Base-by-base conservation (phyloP, 192 early-diverging fungal species). In the Oehlia diaphana region DNA sequence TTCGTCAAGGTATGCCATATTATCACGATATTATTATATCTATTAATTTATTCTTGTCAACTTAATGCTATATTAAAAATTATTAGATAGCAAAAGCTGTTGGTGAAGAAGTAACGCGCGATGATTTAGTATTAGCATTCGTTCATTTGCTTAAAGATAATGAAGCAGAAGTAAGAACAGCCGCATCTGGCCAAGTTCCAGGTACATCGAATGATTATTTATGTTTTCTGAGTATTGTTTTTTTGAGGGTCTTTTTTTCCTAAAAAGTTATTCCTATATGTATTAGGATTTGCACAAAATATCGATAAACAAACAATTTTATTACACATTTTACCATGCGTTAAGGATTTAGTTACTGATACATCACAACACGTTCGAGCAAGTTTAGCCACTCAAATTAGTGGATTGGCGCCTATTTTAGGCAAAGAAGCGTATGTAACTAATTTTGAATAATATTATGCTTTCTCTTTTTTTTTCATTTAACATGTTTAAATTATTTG, bases 81-180 rank as follows among this genome's bases (percentile, higher is more conserved):
- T 12, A 42, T 31, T 82, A 96, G 95, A 84, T 96, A 49, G 86
- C 93, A n/a, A 90, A 93, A 66, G 90, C 93, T 72, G 94, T 95
- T 71, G 95, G 94, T 2, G 82, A 90, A 19, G 91, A 92, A 35
- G 92, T 94, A 67, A 88, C 93, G 42, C 90, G 92, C 74, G 95
- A 97, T 77, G 93, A 98, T 74, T 88, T 99, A 71, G 91, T 97
- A 69, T 81, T 85, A 39, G 93, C 95, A 19, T 98, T 95, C 83
- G 93, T 97, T 50, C 85, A 89, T 73, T 85, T 98, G 50, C 85
- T 99, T 82, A 97, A 95, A 84, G 98, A 99, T 86, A 93, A 88
- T 78, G 98, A 99, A 82, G 96, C 96, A 4, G 98, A 99, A 88
- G 98, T 99, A 69, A 93, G 97, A 65, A 96, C 94, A 1, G 95